A percentile compares a stretch with the other conserved stretches of the same genome.
These are phyloP conservation scores for Diaporthe humulicola DNA, from an alignment of 2,329 filamentous ascomycete genomes.

Conservation along the genomic window DNA sequence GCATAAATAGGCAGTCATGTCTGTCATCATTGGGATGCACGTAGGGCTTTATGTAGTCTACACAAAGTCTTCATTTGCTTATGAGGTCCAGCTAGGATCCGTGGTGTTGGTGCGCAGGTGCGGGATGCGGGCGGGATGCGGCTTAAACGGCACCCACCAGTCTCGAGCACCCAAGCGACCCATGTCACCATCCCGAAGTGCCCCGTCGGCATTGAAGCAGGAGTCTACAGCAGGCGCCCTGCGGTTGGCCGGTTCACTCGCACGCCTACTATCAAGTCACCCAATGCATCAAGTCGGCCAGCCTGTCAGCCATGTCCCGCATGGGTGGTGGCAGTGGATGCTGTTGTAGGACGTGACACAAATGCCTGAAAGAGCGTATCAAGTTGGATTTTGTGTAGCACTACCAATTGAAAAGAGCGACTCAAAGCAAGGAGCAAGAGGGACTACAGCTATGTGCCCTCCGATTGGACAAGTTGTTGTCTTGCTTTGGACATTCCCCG, in stretches of 20 bases:
- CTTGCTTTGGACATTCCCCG: conserved; percentile 31
- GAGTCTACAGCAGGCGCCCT: not conserved
- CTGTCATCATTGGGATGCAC: not conserved
- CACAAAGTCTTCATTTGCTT: not conserved
- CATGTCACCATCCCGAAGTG: not conserved
- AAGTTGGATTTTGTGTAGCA: conserved; percentile 33
- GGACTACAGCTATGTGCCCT: conserved; percentile 16
- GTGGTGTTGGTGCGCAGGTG: conserved; percentile 16
- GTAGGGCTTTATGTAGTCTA: not conserved
- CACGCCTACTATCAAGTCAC: not conserved
- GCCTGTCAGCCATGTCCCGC: not conserved
- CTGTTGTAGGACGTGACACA: conserved; percentile 3
- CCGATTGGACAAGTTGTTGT: conserved; percentile 30
- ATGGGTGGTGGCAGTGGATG: not conserved
- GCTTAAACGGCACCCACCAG: not conserved
- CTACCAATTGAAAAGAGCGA: conserved; percentile 39
- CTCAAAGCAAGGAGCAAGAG: conserved; percentile 32
- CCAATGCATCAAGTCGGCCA: not conserved
- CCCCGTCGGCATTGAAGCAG: not conserved
- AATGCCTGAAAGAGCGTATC: conserved; percentile 36
- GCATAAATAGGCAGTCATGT: not conserved
- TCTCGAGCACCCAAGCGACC: not conserved
- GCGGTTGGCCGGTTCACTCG: not conserved
- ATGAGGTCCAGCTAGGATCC: conserved; percentile 15
- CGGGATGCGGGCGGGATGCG: conserved; percentile 4